Evolutionary conservation across 2,329 filamentous ascomycete species (phyloP), one percentile per base, ranked within the genome.

Genomic region (Aureobasidium sp.): DNA sequence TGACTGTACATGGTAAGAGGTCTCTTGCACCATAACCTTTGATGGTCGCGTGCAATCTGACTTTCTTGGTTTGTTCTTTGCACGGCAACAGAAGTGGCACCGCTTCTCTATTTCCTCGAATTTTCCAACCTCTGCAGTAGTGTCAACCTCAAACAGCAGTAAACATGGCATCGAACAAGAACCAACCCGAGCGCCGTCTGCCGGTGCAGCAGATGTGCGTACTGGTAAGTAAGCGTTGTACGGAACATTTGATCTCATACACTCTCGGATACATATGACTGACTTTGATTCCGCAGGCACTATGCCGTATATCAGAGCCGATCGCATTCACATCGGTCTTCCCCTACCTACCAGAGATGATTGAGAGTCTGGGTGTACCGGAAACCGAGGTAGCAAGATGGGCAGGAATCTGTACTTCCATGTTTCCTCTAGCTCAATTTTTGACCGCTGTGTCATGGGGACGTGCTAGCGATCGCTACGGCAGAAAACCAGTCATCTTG

Each of bases 321-420:
- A 91, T 97, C 68, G 90, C 92, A 59, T 83, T 95, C 65, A 96
- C 91, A 3, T 93, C 90, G 71, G 92, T 96, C 73, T 96, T 93
- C 69, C 92, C 92, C 13, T 97, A 97, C 87, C 67, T 95, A 83
- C 63, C 92, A 86, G 89, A 92, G 74, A 94, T 96, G 89, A 88
- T 96, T 62, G 82, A 86, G 67, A 87, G 85, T 71, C 91, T 95
- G 65, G 86, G 88, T 10, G 79, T 95, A 16, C 79, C 83, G 7
- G 81, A 85, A 66, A 83, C 88, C 67, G 80, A 90, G 48, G 83
- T 96, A 29, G 89, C 89, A 45, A 88, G 86, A 76, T 96, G 93
- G 76, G 89, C 92, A 27, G 92, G 92, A 55, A 83, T 95, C 71
- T 90, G 94, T 67, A 92, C 90, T 6, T 86, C 91, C 67, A 89